phyloP scores from a whole-genome alignment of 2,329 filamentous ascomycete species.

The Tolypocladium amazonense region DNA sequence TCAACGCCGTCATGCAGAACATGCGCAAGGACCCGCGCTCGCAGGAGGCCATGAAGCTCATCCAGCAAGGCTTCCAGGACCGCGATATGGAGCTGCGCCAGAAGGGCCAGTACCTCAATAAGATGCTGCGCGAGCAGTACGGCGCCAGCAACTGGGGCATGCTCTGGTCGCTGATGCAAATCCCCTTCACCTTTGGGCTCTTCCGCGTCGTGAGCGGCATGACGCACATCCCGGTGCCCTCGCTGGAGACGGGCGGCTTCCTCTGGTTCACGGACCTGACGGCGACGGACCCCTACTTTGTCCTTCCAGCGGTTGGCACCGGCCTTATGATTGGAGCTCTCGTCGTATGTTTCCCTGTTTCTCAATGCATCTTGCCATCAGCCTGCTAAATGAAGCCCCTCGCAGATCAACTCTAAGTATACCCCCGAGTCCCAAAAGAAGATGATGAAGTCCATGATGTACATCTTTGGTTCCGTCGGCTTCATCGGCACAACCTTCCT shows the following conservation, averaged over 20 bases:
- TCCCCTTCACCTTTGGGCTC: constrained; percentile 68
- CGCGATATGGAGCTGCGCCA: constrained; percentile 34
- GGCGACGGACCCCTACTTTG: constrained; percentile 62
- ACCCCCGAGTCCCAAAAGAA: constrained; percentile 19
- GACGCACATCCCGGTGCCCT: constrained; percentile 69
- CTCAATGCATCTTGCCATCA: no score
- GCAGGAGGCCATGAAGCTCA: constrained; percentile 32
- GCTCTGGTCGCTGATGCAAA: constrained; percentile 28
- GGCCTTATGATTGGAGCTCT: constrained; percentile 46
- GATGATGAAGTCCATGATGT: constrained; percentile 31
- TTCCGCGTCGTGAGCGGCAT: constrained; percentile 71
- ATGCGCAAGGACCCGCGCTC: constrained; percentile 46
- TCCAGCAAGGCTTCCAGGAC: constrained; percentile 29
- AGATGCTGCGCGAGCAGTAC: constrained; percentile 25
- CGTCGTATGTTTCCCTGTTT: constrained; percentile 24
- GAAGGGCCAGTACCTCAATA: constrained; percentile 21
- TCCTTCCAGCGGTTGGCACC: constrained; percentile 57
- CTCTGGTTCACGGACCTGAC: constrained; percentile 76
- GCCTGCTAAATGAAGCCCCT: background rate
- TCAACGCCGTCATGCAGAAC: constrained; percentile 46
- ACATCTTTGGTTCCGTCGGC: constrained; percentile 30
- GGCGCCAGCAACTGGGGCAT: constrained; percentile 21
- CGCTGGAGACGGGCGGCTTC: constrained; percentile 57
- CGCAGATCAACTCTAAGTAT: constrained; percentile 25
- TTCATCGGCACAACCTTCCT: constrained; percentile 35